These are phyloP conservation scores for Lantana camara DNA, from an alignment of 257 asterid species.

Conservation along the genomic window DNA sequence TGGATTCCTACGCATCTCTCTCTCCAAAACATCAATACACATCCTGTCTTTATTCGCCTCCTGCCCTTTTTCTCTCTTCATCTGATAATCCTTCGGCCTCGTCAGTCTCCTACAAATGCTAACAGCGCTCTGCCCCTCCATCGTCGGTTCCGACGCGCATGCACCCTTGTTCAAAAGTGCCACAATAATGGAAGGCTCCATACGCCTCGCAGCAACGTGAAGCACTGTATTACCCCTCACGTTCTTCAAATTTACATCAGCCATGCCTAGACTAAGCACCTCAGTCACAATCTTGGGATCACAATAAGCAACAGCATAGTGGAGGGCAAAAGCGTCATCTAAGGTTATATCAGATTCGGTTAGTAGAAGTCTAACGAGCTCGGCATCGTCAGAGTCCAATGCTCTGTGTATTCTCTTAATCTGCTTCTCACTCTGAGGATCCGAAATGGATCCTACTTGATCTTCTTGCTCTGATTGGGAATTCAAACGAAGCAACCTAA, in stretches of 20 bases:
- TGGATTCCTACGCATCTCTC: constrained; percentile 69
- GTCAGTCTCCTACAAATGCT: constrained; percentile 61
- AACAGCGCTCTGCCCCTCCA: constrained; percentile 53
- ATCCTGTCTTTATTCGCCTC: constrained; percentile 62
- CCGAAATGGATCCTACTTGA: constrained; percentile 1
- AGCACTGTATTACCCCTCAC: constrained; percentile 56
- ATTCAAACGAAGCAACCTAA: constrained; percentile 37
- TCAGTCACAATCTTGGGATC: constrained; percentile 70
- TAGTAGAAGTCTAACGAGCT: constrained; percentile 63
- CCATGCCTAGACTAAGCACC: constrained; percentile 58
- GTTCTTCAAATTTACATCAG: constrained; percentile 59
- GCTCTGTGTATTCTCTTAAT: constrained; percentile 64
- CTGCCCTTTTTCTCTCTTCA: constrained; percentile 58
- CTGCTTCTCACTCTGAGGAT: constrained; percentile 52
- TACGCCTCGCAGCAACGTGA: constrained; percentile 73
- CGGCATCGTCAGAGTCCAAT: constrained; percentile 71
- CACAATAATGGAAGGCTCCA: constrained; percentile 67
- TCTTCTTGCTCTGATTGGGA: constrained; percentile 37
- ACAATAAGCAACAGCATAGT: constrained; percentile 72
- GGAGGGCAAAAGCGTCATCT: constrained; percentile 72
- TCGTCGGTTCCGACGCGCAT: constrained; percentile 46
- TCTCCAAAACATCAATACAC: constrained; percentile 73
- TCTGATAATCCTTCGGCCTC: constrained; percentile 67
- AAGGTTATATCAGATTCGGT: constrained; percentile 63
- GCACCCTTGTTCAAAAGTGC: constrained; percentile 73